phyloP scores from a whole-genome alignment of 495 filamentous ascomycete species.

The Bombardia bombarda region DNA sequence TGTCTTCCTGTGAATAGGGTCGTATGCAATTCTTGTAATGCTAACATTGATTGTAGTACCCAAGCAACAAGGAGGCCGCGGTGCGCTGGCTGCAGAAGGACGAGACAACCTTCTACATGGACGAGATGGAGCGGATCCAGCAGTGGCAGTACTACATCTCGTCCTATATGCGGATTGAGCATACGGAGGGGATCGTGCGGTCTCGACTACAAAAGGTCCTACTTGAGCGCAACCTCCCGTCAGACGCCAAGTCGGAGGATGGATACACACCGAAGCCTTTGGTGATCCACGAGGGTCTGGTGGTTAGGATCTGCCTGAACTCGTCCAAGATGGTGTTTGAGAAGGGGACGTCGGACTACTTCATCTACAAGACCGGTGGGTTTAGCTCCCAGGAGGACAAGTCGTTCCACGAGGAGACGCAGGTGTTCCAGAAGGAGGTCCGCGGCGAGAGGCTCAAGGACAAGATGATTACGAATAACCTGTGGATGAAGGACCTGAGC shows the following conservation, averaged over 20 bases:
- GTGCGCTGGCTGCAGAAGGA: conserved; percentile 69
- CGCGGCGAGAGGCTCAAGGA: conserved; percentile 58
- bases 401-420: conserved; percentile 35
- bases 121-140: conserved; percentile 49
- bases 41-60: conserved; percentile 33
- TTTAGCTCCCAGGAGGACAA: conserved; percentile 21
- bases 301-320: conserved; percentile 71
- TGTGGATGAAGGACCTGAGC: conserved; percentile 65
- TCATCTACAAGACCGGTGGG: conserved; percentile 34
- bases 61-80: conserved; percentile 48
- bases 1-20: too few species aligned
- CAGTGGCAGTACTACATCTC: conserved; percentile 91
- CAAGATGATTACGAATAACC: conserved; percentile 65
- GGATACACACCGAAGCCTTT: conserved; percentile 45
- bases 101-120: conserved; percentile 69
- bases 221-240: conserved; percentile 67
- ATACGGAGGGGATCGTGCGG: conserved; percentile 74
- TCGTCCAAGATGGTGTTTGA: conserved; percentile 76
- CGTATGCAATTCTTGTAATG: neutral
- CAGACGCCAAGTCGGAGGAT: conserved; percentile 38
- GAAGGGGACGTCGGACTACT: conserved; percentile 51
- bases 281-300: conserved; percentile 63
- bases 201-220: conserved; percentile 56
- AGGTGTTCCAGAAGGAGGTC: conserved; percentile 44
- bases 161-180: conserved; percentile 77